Conservation (phyloP, 1,139 yeast genomes). For the Geotrichum siamense region DNA sequence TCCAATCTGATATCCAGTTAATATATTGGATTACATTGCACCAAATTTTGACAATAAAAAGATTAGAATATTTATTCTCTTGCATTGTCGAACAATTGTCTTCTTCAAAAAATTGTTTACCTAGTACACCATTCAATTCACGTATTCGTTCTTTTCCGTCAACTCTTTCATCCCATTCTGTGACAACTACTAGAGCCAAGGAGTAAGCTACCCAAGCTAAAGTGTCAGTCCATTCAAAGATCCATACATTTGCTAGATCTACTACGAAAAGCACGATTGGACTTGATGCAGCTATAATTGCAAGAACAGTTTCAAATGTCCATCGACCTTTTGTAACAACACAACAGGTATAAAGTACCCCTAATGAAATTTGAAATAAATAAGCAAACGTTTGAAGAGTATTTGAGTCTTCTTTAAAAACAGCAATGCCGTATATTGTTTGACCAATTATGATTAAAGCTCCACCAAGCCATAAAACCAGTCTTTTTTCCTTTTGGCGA, state of each 20-base stretch:
- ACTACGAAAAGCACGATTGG: slow-evolving; percentile 70
- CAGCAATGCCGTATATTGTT: slow-evolving; percentile 62
- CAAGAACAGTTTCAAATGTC: slow-evolving; percentile 46
- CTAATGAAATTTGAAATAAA: slow-evolving; percentile 65
- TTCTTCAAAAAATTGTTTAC: slow-evolving; percentile 68
- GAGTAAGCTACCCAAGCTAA: slow-evolving; percentile 65
- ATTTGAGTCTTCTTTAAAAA: slow-evolving; percentile 47
- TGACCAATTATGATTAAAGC: slow-evolving; percentile 52
- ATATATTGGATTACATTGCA: background rate
- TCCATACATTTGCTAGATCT: slow-evolving; percentile 70
- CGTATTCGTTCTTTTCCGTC: slow-evolving; percentile 48
- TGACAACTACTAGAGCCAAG: slow-evolving; percentile 62
- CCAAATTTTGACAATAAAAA: background rate
- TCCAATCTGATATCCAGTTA: background rate
- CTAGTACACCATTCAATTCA: slow-evolving; percentile 67
- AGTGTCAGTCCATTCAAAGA: slow-evolving; percentile 61
- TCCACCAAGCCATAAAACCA: slow-evolving; percentile 57
- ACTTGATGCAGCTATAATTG: slow-evolving; percentile 45
- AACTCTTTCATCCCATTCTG: slow-evolving; percentile 80
- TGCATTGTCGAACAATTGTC: slow-evolving; percentile 31
- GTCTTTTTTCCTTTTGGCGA: slow-evolving; percentile 62
- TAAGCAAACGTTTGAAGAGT: slow-evolving; percentile 75
- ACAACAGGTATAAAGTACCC: slow-evolving; percentile 64
- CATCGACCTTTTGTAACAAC: slow-evolving; percentile 47
- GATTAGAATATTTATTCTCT: no score